Evolutionary conservation across 2,329 filamentous ascomycete genomes (phyloP).

Genomic region (Leptographium galeiforme): DNA sequence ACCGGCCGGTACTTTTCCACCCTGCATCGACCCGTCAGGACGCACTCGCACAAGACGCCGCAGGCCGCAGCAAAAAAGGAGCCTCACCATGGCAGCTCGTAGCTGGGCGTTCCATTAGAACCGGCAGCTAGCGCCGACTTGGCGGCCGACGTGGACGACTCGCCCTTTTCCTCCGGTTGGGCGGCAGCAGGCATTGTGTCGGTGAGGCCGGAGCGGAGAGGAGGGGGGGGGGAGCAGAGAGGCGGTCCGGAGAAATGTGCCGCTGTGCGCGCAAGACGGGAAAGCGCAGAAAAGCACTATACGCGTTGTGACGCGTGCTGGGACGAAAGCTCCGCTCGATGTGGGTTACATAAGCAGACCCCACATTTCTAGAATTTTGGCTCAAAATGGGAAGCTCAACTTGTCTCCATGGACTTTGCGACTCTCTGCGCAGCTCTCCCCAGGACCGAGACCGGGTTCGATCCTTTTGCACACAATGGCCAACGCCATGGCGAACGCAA

Average conservation of each 20-base stretch:
- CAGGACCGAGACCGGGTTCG: no score
- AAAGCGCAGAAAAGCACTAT: background rate
- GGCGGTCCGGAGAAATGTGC: background rate
- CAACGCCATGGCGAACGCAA: background rate
- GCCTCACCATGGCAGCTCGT: conserved; percentile 66
- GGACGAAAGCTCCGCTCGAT: background rate
- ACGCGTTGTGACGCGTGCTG: conserved; percentile 2
- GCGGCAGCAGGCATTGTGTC: conserved; percentile 31
- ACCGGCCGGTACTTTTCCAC: conserved; percentile 96
- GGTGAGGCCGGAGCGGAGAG: background rate
- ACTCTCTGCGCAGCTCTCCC: no score
- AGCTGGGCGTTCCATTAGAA: conserved; percentile 39
- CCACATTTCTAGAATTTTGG: background rate
- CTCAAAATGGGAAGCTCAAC: background rate
- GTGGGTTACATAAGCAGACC: background rate
- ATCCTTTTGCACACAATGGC: no score
- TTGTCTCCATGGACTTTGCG: no score
- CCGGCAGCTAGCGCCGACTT: conserved; percentile 40
- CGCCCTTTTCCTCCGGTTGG: conserved; percentile 39
- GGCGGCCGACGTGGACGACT: conserved; percentile 44
- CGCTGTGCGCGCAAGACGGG: no score
- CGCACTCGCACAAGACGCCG: background rate
- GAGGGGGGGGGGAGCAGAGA: background rate
- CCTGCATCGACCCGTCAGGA: conserved; percentile 35
- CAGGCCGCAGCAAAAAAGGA: background rate